Evolutionary conservation across 345 rosid species (phyloP).

Genomic region (Kandelia obovata): DNA sequence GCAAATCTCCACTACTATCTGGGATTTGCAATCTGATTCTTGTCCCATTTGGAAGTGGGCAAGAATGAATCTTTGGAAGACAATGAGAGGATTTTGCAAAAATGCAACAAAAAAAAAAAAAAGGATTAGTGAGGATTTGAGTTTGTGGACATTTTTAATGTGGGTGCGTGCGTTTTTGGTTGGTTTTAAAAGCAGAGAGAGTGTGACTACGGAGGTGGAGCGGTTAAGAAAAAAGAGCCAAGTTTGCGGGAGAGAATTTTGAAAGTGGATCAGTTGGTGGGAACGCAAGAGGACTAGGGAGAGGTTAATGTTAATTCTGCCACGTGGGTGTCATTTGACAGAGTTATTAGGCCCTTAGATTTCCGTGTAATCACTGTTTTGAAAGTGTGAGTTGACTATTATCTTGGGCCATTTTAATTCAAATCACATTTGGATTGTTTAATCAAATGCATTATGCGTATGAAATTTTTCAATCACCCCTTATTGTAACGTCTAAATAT

Average conservation of each 20-base stretch:
- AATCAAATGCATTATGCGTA: too few species aligned
- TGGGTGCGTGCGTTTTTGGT: conserved; percentile 10
- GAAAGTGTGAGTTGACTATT: too few species aligned
- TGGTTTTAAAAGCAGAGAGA: conserved; percentile 12
- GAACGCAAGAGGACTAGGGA: conserved; percentile 20
- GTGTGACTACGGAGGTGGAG: conserved; percentile 26
- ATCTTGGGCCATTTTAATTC: too few species aligned
- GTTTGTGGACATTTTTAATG: not conserved
- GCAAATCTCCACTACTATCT: conserved; percentile 60
- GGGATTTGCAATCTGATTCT: conserved; percentile 45
- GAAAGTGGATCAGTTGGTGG: conserved; percentile 67
- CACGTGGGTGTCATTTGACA: conserved; percentile 2
- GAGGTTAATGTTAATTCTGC: conserved; percentile 20
- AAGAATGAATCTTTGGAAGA: not conserved
- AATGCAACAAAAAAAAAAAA: not conserved
- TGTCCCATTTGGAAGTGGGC: conserved; percentile 27
- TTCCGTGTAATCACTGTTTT: too few species aligned
- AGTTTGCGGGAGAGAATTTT: conserved; percentile 56
- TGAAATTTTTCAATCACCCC: too few species aligned
- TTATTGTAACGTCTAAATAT: too few species aligned
- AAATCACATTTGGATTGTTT: too few species aligned
- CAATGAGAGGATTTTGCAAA: not conserved
- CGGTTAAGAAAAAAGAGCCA: conserved; percentile 62
- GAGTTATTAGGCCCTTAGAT: too few species aligned
- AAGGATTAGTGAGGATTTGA: not conserved